Conservation (phyloP, 768 basidiomycete species). For the Amanita pallidorosea region DNA sequence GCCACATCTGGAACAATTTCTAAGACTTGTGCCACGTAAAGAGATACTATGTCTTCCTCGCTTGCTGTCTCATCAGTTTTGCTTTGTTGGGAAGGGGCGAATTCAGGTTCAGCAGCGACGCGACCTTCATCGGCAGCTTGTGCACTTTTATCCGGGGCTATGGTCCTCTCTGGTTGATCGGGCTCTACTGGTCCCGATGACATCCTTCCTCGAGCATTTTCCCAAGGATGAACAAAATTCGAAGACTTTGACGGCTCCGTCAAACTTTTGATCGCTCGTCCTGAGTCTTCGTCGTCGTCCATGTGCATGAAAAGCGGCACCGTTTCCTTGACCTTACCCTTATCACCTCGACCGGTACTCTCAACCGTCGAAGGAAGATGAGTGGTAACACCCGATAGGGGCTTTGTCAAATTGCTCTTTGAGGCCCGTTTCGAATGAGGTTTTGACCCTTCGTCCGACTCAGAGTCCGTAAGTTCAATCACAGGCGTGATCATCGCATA, state of each 20-base stretch:
- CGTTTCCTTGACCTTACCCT: not conserved
- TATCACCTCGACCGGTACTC: not conserved
- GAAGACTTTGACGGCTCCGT: not conserved
- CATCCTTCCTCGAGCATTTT: not conserved
- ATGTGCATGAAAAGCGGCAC: not conserved
- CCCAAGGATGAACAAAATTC: too few species aligned
- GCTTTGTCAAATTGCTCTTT: not conserved
- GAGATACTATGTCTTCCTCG: not conserved
- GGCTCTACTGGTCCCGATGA: too few species aligned
- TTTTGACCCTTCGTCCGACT: not conserved
- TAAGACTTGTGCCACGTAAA: constrained; percentile 36
- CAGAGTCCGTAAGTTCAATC: constrained; percentile 5
- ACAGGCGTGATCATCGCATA: not conserved
- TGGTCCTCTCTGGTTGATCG: not conserved
- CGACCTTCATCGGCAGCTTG: not conserved
- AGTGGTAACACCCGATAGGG: not conserved
- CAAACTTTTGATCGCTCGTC: not conserved
- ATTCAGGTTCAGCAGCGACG: not conserved
- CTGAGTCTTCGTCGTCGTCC: not conserved
- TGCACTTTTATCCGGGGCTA: not conserved
- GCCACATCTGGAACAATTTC: constrained; percentile 67
- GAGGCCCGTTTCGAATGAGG: not conserved
- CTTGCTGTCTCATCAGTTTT: not conserved
- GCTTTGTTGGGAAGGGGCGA: not conserved
- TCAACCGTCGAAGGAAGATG: not conserved